Base-by-base conservation (phyloP, 352 stramenopile genomes). In the Pythium sp. region DNA sequence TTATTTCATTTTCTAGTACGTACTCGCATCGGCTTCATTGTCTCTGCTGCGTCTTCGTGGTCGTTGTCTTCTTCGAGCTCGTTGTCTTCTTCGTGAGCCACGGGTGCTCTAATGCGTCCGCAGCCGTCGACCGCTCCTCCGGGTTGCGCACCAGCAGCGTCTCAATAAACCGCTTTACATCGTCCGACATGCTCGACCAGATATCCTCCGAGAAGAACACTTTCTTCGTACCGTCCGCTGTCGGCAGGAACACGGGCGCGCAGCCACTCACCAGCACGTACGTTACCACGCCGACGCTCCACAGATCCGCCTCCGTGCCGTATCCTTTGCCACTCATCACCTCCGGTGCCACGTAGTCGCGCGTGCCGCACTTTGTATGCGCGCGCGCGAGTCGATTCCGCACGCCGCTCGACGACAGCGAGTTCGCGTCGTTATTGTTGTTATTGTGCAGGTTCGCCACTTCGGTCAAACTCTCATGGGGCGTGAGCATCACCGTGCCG, bases 251-350 rank as follows among this genome's bases (percentile, higher is more conserved):
- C 69, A 92, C 82, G 0, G 87, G 87, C 30, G 87, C 87, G 51
- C 76, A 93, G 9, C 89, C 94, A 28, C 79, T 95, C 20, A 97
- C 71, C 28, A 98, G 72, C 49, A 98, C 87, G 64, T 93, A 98
- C 28, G 94, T 90, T 36, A 98, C 94, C 15, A 97, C 92, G 36
- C 93, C 93, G 20, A 97, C 84, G 68, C 89, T 97, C 92, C 92
- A 98, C 69, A 98, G 90, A 68, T 98, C 95, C 7, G 94, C 95
- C 58, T 97, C 93, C 26, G 94, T 90, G 75, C 97, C 94, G 70
- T 98, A 98, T 30, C 89, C 89, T 65, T 98, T 97, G 79, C 84
- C 86, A 66, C 83, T 79, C 85, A 93, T 93, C 58, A 95, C 86
- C 64, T 95, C 87, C 0, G 87, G 87, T 4, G 87, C 87, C 28